Evolutionary conservation across 768 basidiomycete genomes (phyloP), one percentile per base, ranked within the genome.

Genomic region (Pleurotus djamor): DNA sequence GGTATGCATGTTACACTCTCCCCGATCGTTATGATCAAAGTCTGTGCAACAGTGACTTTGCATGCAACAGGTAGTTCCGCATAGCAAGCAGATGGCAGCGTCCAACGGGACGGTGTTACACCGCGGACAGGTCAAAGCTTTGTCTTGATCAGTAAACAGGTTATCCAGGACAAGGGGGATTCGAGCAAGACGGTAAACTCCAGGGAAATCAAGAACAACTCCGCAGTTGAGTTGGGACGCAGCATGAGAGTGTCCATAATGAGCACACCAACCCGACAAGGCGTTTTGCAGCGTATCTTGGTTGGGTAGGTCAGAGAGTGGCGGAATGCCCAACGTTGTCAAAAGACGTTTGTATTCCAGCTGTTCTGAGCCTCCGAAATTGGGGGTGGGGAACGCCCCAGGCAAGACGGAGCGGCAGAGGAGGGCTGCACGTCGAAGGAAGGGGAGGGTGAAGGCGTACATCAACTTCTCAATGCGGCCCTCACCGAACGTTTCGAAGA

Each of bases 1-100:
- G 52, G 89, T 92, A 69, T 98, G 97, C 80, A 91, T 84, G 69
- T 98, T 99, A 71, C 96, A 98, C 68, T 99, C 96, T 33, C 96
- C 97, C 28, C 88, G 76, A 13, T 80, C 77, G 14, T 77, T 80
- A 45, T 87, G 84, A 33, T 86, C 80, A 52, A 72, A 65, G 62
- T 94, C 94, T 63, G 80, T 77, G 69, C 97, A 99, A 67, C 97
- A 99, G 62, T 95, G 88, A 64, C 92, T 93, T 69, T 94, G 90
- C 77, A 96, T 83, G 68, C 97, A 98, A 8, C 91, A 85, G 12
- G 89, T 86, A 50, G 85, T 77, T 0, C 97, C 97, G 64, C 97
- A 99, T 52, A 95, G 79, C 61, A 98, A 71, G 70, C 97, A 99
- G 2, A 99, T 86, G 0, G 95, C 97, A 16, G 93, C 92, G 64